Base-by-base conservation (phyloP, 495 filamentous ascomycete species). In the Platismatia glauca region DNA sequence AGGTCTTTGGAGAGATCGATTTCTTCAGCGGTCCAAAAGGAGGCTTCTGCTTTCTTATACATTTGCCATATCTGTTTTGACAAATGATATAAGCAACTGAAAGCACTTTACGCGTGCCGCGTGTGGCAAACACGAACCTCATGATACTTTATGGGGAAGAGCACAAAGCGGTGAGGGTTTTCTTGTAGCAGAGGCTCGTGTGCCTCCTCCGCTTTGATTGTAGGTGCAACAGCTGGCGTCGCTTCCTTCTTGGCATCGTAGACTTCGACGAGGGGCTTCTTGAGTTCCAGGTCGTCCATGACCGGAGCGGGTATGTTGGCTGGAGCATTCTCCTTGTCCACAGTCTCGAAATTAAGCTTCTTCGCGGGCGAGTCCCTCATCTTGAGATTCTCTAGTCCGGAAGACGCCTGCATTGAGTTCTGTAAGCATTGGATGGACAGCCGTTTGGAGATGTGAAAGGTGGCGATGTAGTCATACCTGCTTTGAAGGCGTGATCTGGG, bases 31-130 rank as follows among this genome's bases (percentile, higher is more conserved):
- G 95, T 97, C 94, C 94, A 98, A 85, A 98, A 98, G 43, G 95
- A 97, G 31, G 94, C 94, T 76, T 97, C 93, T 68, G 95, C 95
- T 80, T 98, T 97, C 87, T 98, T 98, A 84, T 98, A 98, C 93
- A 98, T 97, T 77, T 97, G 95, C 94, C 94, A 98, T 78, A 98
- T 93, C 94, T 93, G 69, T 72, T 35, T 60, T 41, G 55, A 59
- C 62, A 63, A 46, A 52, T 39, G 61, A 44, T 31, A 50, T 64
- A 57, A 71, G 69, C 62, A n/a, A 24, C 37, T 66, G 69, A 68
- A 74, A 74, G 75, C 81, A 88, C 80, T 87, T 84, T 82, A 89
- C 89, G 84, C 85, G 86, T 82, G 71, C 77, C 81, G 79, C 82
- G 83, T 81, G 37, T 55, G 35, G 38, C 3, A 58, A 79, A 75